A percentile compares a stretch with the other conserved stretches of the same genome.
phyloP scores from a whole-genome alignment of 768 basidiomycete genomes.

The Hypsizygus marmoreus region DNA sequence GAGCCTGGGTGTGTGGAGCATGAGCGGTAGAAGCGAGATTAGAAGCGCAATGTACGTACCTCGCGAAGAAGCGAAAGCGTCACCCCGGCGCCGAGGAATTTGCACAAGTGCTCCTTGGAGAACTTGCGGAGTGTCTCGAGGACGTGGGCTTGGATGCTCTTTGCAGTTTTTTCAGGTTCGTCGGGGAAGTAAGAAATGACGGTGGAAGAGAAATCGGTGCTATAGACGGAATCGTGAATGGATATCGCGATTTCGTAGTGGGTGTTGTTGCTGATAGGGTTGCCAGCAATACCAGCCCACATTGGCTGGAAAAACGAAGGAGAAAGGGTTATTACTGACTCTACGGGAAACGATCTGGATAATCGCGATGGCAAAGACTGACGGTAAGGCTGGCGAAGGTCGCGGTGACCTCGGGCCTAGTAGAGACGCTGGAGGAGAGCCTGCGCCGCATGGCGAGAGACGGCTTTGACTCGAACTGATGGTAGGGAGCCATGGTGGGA shows the following conservation, averaged over 20 bases:
- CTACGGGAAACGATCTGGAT: slow-evolving; percentile 23
- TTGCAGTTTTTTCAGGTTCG: slow-evolving; percentile 55
- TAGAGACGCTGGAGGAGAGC: slow-evolving; percentile 57
- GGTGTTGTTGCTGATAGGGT: slow-evolving; percentile 56
- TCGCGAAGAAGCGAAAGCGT: slow-evolving; percentile 71
- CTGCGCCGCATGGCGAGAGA: slow-evolving; percentile 66
- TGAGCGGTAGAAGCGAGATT: slow-evolving; percentile 17
- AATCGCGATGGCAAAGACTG: slow-evolving; percentile 26
- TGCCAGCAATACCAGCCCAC: slow-evolving; percentile 84
- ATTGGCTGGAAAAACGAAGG: slow-evolving; percentile 58
- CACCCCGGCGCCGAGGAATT: slow-evolving; percentile 84
- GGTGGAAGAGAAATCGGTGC: slow-evolving; percentile 72
- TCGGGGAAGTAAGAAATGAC: slow-evolving; percentile 52
- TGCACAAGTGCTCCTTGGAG: slow-evolving; percentile 76
- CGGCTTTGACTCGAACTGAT: slow-evolving; percentile 63
- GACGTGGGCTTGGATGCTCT: slow-evolving; percentile 65
- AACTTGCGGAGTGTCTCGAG: slow-evolving; percentile 70
- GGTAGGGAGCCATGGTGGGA: slow-evolving; percentile 52
- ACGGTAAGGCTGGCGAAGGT: slow-evolving; percentile 70
- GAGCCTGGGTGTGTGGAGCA: slow-evolving; percentile 45
- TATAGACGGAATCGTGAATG: slow-evolving; percentile 84
- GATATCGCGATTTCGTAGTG: slow-evolving; percentile 75
- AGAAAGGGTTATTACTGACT: slow-evolving; percentile 20
- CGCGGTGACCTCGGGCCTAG: slow-evolving; percentile 53
- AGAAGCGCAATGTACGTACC: slow-evolving; percentile 36